Evolutionary conservation across 2,329 filamentous ascomycete genomes (phyloP).

Genomic region (Emmonsiellopsis sp.): DNA sequence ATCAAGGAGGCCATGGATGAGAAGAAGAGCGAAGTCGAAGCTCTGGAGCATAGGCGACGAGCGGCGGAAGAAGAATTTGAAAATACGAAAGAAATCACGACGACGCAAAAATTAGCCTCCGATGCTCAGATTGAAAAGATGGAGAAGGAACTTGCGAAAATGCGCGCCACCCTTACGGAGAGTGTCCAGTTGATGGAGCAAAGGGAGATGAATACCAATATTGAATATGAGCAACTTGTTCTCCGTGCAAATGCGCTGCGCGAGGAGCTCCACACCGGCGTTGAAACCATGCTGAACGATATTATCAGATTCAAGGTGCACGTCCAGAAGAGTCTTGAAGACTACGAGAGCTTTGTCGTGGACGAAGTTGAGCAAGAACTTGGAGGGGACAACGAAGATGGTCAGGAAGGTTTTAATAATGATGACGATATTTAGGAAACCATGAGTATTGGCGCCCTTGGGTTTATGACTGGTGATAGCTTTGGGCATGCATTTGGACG

Average conservation of each 20-base stretch:
- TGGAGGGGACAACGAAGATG: slow-evolving; percentile 34
- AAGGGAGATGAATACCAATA: slow-evolving; percentile 89
- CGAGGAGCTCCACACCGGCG: slow-evolving; percentile 96
- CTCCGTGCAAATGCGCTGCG: slow-evolving; percentile 71
- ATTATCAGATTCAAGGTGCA: slow-evolving; percentile 99
- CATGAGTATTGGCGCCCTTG: neutral
- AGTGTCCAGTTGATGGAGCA: slow-evolving; percentile 89
- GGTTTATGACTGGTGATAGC: slow-evolving; percentile 9
- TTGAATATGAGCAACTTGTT: slow-evolving; percentile 92
- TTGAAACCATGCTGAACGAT: slow-evolving; percentile 92
- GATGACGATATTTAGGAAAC: neutral
- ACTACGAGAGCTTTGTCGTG: slow-evolving; percentile 87
- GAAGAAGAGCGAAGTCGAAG: slow-evolving; percentile 85
- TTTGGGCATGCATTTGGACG: neutral
- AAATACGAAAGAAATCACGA: slow-evolving; percentile 79
- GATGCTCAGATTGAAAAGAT: slow-evolving; percentile 97
- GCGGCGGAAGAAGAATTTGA: slow-evolving; percentile 91
- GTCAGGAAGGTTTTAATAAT: neutral
- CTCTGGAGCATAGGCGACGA: slow-evolving; percentile 75
- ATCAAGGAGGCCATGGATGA: slow-evolving; percentile 97
- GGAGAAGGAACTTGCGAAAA: slow-evolving; percentile 94
- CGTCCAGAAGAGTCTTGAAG: slow-evolving; percentile 82
- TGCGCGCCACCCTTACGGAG: slow-evolving; percentile 74
- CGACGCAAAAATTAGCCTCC: slow-evolving; percentile 74
- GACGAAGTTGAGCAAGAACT: slow-evolving; percentile 86